Evolutionary conservation across 1,139 yeast genomes (phyloP).

Genomic region (Candida labiduridarum): DNA sequence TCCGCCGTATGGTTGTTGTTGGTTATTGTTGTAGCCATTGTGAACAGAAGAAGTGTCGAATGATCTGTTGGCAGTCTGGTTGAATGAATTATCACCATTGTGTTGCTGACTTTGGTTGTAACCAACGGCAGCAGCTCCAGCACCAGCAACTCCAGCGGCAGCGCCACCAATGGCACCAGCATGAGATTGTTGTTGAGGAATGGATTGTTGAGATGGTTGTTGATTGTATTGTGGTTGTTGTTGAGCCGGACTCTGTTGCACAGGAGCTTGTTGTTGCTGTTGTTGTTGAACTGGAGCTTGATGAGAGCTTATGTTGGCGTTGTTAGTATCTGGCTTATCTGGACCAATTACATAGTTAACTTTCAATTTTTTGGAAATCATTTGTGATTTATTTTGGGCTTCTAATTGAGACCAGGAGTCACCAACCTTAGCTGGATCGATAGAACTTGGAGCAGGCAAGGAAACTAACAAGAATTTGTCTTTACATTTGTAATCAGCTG

Average conservation of each 20-base stretch:
- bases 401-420: slow-evolving; percentile 77
- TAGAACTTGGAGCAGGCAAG: slow-evolving; percentile 68
- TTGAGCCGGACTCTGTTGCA: slow-evolving; percentile 4
- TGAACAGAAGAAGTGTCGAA: slow-evolving; percentile 15
- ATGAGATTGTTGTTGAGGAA: slow-evolving; percentile 10
- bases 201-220: slow-evolving; percentile 7
- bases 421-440: slow-evolving; percentile 59
- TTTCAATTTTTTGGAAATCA: slow-evolving; percentile 75
- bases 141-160: slow-evolving; percentile 19
- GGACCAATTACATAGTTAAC: slow-evolving; percentile 60
- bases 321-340: slow-evolving; percentile 13
- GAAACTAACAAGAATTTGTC: slow-evolving; percentile 92
- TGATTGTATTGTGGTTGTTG: slow-evolving; percentile 8
- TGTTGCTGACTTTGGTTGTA: slow-evolving; percentile 11
- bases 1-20: slow-evolving; percentile 11
- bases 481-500: slow-evolving; percentile 73
- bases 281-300: slow-evolving; percentile 9
- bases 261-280: slow-evolving; percentile 6
- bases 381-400: slow-evolving; percentile 56
- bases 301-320: slow-evolving; percentile 9
- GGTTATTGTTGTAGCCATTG: slow-evolving; percentile 15
- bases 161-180: slow-evolving; percentile 15
- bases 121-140: slow-evolving; percentile 20
- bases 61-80: slow-evolving; percentile 12
- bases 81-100: slow-evolving; percentile 13